Conservation (phyloP, 208 protist species). For the Balamuthia mandrillaris region DNA sequence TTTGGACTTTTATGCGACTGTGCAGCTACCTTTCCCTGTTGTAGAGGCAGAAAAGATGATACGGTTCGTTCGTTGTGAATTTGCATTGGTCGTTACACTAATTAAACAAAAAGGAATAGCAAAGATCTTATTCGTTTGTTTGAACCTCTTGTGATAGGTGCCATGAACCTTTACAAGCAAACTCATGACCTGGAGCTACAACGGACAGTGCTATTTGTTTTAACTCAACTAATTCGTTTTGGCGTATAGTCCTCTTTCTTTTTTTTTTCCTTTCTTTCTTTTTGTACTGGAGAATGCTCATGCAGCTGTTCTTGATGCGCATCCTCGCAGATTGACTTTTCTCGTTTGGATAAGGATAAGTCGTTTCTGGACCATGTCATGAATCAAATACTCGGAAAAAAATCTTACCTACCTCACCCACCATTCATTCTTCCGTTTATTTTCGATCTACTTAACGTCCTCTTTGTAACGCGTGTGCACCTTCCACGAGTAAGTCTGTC, state of each 20-base stretch:
- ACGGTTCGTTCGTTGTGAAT: too few species aligned
- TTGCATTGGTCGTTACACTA: too few species aligned
- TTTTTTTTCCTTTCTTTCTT: too few species aligned
- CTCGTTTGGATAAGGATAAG: conserved; percentile 17
- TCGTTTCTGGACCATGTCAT: conserved; percentile 32
- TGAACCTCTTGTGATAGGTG: conserved; percentile 18
- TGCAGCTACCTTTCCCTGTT: conserved; percentile 13
- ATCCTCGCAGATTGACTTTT: background rate
- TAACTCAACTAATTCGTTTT: conserved; percentile 33
- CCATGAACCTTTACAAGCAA: conserved; percentile 7
- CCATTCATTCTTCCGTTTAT: conserved; percentile 29
- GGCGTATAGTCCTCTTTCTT: background rate
- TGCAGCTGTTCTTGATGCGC: too few species aligned
- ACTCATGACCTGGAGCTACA: background rate
- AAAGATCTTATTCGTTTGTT: conserved; percentile 25
- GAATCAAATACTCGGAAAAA: conserved; percentile 33
- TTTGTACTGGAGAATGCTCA: too few species aligned
- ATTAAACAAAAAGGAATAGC: background rate
- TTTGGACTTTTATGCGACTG: background rate
- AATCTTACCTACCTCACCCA: conserved; percentile 25
- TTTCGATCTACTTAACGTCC: conserved; percentile 11
- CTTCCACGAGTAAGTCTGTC: background rate
- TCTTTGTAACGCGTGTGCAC: background rate
- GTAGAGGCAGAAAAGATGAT: conserved; percentile 38
- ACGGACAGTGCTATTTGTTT: background rate